phyloP scores from a whole-genome alignment of 352 stramenopile species.

The Phytophthora melonis region DNA sequence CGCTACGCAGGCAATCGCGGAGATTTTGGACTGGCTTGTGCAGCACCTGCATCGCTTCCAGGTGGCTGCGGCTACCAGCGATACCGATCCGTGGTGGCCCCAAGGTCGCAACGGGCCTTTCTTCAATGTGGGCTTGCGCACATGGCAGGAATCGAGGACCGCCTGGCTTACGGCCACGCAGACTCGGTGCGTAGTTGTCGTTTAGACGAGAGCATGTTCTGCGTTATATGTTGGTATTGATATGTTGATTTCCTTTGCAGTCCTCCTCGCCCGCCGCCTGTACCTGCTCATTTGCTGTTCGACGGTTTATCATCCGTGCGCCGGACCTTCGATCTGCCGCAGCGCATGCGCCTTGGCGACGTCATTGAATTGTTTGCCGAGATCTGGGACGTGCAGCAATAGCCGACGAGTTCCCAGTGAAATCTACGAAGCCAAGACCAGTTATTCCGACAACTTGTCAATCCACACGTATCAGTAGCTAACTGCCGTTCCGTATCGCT shows the following conservation, averaged over 20 bases:
- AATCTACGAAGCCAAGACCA: constrained; percentile 28
- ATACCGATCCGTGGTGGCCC: constrained; percentile 86
- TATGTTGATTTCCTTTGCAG: constrained; percentile 43
- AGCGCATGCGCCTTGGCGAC: constrained; percentile 86
- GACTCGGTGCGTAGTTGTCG: constrained; percentile 52
- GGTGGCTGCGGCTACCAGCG: constrained; percentile 74
- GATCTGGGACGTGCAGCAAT: constrained; percentile 91
- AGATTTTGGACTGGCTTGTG: constrained; percentile 89
- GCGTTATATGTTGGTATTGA: constrained; percentile 13
- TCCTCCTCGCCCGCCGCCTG: constrained; percentile 66
- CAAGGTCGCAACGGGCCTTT: constrained; percentile 90
- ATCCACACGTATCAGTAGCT: constrained; percentile 51
- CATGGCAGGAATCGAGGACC: constrained; percentile 79
- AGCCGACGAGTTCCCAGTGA: constrained; percentile 35
- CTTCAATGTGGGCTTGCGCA: constrained; percentile 80
- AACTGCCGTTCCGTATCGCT: not conserved
- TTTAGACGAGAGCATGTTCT: constrained; percentile 4
- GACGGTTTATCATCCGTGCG: constrained; percentile 87
- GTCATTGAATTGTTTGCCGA: constrained; percentile 90
- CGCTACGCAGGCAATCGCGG: constrained; percentile 84
- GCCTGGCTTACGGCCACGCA: constrained; percentile 79
- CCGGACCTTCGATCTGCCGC: constrained; percentile 87
- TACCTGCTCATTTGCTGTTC: constrained; percentile 82
- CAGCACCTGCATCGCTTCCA: constrained; percentile 87
- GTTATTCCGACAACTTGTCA: constrained; percentile 40